These are phyloP conservation scores for Chlorella vulgaris DNA, from an alignment of 139 green algal genomes.

Conservation along the genomic window DNA sequence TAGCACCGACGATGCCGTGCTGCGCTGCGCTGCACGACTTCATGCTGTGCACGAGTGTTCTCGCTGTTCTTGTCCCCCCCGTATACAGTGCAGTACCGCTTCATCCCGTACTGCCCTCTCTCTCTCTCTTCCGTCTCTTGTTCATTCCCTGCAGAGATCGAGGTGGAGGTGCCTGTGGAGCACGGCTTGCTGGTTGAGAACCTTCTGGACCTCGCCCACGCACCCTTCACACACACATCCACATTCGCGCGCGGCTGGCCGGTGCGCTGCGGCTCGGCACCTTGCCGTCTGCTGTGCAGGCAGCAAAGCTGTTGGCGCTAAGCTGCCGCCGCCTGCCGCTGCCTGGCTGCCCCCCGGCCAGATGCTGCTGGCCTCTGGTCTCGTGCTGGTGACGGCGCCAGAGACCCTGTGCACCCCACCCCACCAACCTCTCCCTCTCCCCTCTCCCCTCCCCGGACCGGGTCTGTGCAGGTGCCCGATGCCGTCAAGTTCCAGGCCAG, in stretches of 20 bases:
- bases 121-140: not conserved
- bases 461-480: constrained; percentile 74
- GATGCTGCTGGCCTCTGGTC: too few relatives aligned
- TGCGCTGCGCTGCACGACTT: too few relatives aligned
- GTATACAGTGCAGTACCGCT: too few relatives aligned
- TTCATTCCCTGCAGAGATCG: constrained; percentile 55
- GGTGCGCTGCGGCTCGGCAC: not conserved
- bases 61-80: constrained; percentile 2
- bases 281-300: too few relatives aligned
- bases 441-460: not conserved
- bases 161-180: constrained; percentile 96
- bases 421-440: too few relatives aligned
- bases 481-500: constrained; percentile 72
- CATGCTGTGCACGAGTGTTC: not conserved
- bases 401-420: too few relatives aligned
- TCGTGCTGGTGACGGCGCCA: too few relatives aligned
- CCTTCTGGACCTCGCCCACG: constrained; percentile 97
- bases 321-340: too few relatives aligned
- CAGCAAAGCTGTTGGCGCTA: too few relatives aligned
- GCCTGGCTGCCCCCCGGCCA: too few relatives aligned
- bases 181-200: constrained; percentile 99
- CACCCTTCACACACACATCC: constrained; percentile 97
- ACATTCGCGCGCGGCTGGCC: constrained; percentile 98
- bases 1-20: too few relatives aligned
- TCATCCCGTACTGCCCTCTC: not conserved